These are phyloP conservation scores for Xylaria longipes DNA, from an alignment of 495 filamentous ascomycete species.

Conservation along the genomic window DNA sequence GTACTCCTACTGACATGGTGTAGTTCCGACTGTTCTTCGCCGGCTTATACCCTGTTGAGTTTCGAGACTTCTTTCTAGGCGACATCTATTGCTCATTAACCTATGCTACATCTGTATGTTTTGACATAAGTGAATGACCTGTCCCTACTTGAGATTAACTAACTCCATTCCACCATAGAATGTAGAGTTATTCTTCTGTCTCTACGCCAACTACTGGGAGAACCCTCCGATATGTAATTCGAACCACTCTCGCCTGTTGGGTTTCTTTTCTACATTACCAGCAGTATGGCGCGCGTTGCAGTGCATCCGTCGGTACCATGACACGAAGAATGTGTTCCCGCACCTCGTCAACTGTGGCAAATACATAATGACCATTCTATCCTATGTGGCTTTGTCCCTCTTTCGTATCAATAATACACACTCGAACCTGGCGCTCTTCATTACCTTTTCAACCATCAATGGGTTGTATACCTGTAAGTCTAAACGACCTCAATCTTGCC, in stretches of 20 bases:
- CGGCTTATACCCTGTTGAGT: conserved; percentile 91
- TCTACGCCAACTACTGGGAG: conserved; percentile 79
- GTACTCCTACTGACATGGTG: conserved; percentile 21
- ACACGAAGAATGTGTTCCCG: conserved; percentile 87
- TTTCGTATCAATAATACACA: conserved; percentile 74
- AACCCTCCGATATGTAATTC: conserved; percentile 82
- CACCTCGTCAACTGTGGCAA: conserved; percentile 93
- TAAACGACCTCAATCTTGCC: not conserved
- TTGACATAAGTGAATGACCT: not conserved
- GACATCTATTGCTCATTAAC: conserved; percentile 97
- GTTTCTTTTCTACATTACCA: conserved; percentile 85
- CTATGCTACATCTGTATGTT: conserved; percentile 83
- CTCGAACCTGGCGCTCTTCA: conserved; percentile 68
- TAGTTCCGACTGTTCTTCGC: conserved; percentile 86
- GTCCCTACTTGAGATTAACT: conserved; percentile 1
- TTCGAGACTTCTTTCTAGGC: conserved; percentile 95
- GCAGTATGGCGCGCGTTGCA: conserved; percentile 89
- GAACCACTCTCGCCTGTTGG: conserved; percentile 78
- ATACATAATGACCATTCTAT: conserved; percentile 83
- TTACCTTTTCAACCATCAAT: conserved; percentile 80
- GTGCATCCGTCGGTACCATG: conserved; percentile 86
- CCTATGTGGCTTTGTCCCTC: conserved; percentile 75
- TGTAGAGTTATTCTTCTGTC: conserved; percentile 91
- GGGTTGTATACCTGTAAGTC: conserved; percentile 76
- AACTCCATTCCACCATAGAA: conserved; percentile 58